phyloP scores from a whole-genome alignment of 805 yeast species.

The Saturnispora bothae region DNA sequence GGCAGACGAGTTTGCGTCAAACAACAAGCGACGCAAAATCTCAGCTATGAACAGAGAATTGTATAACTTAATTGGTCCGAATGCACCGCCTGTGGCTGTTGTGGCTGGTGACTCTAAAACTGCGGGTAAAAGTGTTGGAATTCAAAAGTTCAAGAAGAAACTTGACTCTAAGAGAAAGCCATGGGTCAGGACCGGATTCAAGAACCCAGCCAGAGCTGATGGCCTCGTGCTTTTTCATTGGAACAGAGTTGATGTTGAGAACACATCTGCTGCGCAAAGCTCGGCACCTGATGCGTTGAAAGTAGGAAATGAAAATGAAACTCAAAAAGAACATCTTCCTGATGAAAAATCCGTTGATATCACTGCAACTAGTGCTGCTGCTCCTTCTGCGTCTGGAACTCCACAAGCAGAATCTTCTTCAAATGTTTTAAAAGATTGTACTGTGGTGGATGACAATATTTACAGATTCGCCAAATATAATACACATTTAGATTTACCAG shows the following conservation, averaged over 20 bases:
- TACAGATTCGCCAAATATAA: constrained; percentile 71
- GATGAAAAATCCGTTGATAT: not conserved
- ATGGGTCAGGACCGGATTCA: constrained; percentile 66
- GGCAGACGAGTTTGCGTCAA: constrained; percentile 16
- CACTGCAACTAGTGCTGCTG: not conserved
- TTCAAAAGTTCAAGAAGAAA: constrained; percentile 47
- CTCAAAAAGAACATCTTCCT: not conserved
- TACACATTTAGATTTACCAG: constrained; percentile 58
- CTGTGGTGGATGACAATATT: constrained; percentile 13
- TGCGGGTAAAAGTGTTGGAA: constrained; percentile 15
- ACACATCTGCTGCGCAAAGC: not conserved
- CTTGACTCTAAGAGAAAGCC: constrained; percentile 41
- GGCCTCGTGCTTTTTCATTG: constrained; percentile 62
- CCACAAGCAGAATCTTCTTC: constrained; percentile 4
- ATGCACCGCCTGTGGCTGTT: constrained; percentile 76
- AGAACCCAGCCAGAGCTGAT: constrained; percentile 40
- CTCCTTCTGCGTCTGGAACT: not conserved
- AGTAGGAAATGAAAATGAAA: not conserved
- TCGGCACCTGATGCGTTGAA: not conserved
- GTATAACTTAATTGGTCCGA: constrained; percentile 80
- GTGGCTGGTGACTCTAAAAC: constrained; percentile 13
- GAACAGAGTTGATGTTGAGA: constrained; percentile 54
- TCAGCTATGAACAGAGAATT: constrained; percentile 83
- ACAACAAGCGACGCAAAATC: constrained; percentile 26
- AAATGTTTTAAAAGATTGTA: constrained; percentile 22